A percentile compares a stretch with the other conserved stretches of the same genome.
Conservation (phyloP, 768 basidiomycete genomes). For the Cytidiella melzeri region DNA sequence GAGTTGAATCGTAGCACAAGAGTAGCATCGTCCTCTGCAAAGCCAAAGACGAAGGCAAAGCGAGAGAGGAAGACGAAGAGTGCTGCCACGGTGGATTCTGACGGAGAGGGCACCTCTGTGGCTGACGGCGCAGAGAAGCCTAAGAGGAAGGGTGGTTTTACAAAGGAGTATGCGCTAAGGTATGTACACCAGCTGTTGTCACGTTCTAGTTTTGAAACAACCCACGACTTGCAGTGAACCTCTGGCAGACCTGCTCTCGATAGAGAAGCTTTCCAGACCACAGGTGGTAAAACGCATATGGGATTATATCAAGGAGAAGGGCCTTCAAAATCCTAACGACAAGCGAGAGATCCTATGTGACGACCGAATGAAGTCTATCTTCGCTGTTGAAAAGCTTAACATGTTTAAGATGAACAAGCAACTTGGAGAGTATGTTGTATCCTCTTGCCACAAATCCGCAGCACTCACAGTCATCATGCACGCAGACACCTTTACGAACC, state of each 20-base stretch:
- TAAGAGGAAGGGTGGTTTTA: conserved; percentile 67
- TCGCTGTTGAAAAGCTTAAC: conserved; percentile 75
- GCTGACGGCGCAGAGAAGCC: conserved; percentile 27
- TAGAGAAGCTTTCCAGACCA: conserved; percentile 70
- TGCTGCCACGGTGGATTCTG: conserved; percentile 27
- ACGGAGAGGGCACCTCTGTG: conserved; percentile 30
- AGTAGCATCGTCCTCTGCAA: conserved; percentile 11
- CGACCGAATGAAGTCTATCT: conserved; percentile 60
- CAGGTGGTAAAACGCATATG: conserved; percentile 89
- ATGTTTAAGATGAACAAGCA: conserved; percentile 97
- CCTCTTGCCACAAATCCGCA: neutral
- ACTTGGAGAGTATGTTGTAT: conserved; percentile 56
- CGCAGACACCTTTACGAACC: conserved; percentile 18
- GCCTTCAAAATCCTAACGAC: conserved; percentile 81
- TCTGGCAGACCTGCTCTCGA: conserved; percentile 61
- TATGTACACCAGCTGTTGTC: conserved; percentile 24
- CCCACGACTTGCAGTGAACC: conserved; percentile 49
- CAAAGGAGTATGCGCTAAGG: conserved; percentile 74
- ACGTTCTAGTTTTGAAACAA: no score
- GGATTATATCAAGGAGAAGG: conserved; percentile 78
- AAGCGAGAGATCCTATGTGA: conserved; percentile 86
- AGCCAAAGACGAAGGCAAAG: conserved; percentile 21
- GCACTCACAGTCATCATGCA: neutral
- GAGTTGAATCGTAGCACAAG: conserved; percentile 35
- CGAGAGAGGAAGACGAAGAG: conserved; percentile 30